These are phyloP conservation scores for Annulohypoxylon moriforme DNA, from an alignment of 495 filamentous ascomycete species.

Conservation along the genomic window DNA sequence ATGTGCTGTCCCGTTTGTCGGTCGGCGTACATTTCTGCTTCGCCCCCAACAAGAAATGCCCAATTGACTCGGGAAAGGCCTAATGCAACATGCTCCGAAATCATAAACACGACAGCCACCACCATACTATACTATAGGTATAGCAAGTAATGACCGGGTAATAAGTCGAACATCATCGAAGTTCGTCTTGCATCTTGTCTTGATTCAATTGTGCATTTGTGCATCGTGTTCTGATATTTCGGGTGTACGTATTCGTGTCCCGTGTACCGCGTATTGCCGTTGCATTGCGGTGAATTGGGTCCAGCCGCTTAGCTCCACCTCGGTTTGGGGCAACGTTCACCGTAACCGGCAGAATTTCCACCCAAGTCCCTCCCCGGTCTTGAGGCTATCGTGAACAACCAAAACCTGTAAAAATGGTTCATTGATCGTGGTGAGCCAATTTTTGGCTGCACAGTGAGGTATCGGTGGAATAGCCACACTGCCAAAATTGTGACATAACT, in stretches of 20 bases:
- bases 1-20: conserved; percentile 17
- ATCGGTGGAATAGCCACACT: background rate
- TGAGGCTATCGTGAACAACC: conserved; percentile 38
- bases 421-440: conserved; percentile 19
- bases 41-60: conserved; percentile 7
- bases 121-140: conserved; percentile 8
- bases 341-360: conserved; percentile 40
- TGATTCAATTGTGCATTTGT: conserved; percentile 33
- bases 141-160: conserved; percentile 23
- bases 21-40: conserved; percentile 19
- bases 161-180: conserved; percentile 2
- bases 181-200: conserved; percentile 29
- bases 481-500: conserved; percentile 11
- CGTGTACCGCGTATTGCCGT: conserved; percentile 43
- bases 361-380: conserved; percentile 21
- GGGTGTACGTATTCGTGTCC: conserved; percentile 15
- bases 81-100: conserved; percentile 29
- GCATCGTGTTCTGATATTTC: conserved; percentile 30
- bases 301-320: conserved; percentile 41
- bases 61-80: conserved; percentile 31
- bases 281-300: conserved; percentile 37
- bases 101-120: conserved; percentile 1
- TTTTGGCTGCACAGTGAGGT: conserved; percentile 14
- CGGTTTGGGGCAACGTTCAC: conserved; percentile 38
- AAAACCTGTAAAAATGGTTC: conserved; percentile 21